phyloP scores from a whole-genome alignment of 495 filamentous ascomycete genomes.

The Hypoxylon subgilvum region DNA sequence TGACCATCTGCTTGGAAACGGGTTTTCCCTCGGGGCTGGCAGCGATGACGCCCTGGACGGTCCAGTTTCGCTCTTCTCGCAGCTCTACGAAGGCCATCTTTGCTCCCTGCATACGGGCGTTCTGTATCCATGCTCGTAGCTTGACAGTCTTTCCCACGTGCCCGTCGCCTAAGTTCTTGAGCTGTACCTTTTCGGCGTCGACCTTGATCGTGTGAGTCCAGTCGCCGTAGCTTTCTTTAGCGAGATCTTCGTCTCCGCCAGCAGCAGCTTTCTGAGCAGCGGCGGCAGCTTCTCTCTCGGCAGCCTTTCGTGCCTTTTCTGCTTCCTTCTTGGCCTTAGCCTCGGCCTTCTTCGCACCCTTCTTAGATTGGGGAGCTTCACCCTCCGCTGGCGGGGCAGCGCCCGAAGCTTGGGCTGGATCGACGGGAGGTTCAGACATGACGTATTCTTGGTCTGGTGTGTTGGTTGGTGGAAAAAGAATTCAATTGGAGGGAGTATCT shows the following conservation, averaged over 20 bases:
- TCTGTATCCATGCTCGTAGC: slow-evolving; percentile 85
- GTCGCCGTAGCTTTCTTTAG: slow-evolving; percentile 73
- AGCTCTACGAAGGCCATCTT: slow-evolving; percentile 93
- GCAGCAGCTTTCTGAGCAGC: slow-evolving; percentile 53
- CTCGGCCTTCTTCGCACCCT: slow-evolving; percentile 63
- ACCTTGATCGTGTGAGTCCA: slow-evolving; percentile 43
- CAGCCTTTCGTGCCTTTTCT: slow-evolving; percentile 58
- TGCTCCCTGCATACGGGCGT: slow-evolving; percentile 82
- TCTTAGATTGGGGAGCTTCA: slow-evolving; percentile 51
- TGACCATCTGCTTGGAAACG: slow-evolving; percentile 86
- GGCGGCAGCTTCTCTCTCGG: slow-evolving; percentile 54
- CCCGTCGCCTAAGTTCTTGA: slow-evolving; percentile 62
- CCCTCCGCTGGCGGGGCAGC: slow-evolving; percentile 32
- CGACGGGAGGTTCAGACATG: slow-evolving; percentile 32
- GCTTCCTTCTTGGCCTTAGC: slow-evolving; percentile 58
- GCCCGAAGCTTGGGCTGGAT: slow-evolving; percentile 30
- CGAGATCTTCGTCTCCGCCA: slow-evolving; percentile 67
- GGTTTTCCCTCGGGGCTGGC: slow-evolving; percentile 58
- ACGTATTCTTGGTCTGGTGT: not conserved
- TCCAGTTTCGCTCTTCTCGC: slow-evolving; percentile 75
- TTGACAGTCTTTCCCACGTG: slow-evolving; percentile 76
- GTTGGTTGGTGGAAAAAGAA: not conserved
- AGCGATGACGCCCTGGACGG: slow-evolving; percentile 77
- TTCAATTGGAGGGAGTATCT: slow-evolving; percentile 1
- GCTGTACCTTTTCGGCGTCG: slow-evolving; percentile 50